Evolutionary conservation across 1,284 basidiomycete genomes (phyloP), one percentile per base, ranked within the genome.

Genomic region (Ceratobasidium theobromae): DNA sequence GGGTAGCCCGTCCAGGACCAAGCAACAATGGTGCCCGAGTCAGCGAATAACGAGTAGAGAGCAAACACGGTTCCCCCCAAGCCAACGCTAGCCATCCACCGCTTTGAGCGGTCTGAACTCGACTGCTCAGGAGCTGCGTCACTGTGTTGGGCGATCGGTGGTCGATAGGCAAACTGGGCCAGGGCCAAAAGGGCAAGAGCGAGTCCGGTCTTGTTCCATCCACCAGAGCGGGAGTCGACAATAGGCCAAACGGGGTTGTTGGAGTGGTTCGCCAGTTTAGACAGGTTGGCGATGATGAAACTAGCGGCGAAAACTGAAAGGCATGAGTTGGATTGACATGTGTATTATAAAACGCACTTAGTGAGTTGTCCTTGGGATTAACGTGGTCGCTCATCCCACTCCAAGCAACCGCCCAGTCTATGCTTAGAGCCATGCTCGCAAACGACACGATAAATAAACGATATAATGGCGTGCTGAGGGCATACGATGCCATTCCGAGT

Each of bases 1-100:
- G 95, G 91, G 71, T 88, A 96, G 1, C 95, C 95, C 0, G 89
- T 89, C 93, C 93, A 97, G 0, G 89, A 87, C 91, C 92, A 96
- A 1, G 91, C 86, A 68, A 96, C 84, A 64, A 95, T 82, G 0
- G 93, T 95, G 68, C 88, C 89, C 0, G 87, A 79, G 71, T 98
- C 94, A 4, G 86, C 85, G 45, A 93, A 78, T 66, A 93, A 82
- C 35, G 86, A 88, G 73, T 96, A 91, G 0, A 95, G 72, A 12
- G 85, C 82, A 77, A 91, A 94, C 16, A 95, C 76, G 32, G 93
- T 77, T 38, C 84, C 81, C 1, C 91, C 93, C 4, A 95, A 78
- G 0, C 91, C 86, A 33, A 91, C 70, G 0, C 86, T 75, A 1
- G 75, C 71, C 14, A 86, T 66, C 81, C 85, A 85, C 67, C 74